phyloP scores from a whole-genome alignment of 2,329 filamentous ascomycete species.

The Diatrype stigma region DNA sequence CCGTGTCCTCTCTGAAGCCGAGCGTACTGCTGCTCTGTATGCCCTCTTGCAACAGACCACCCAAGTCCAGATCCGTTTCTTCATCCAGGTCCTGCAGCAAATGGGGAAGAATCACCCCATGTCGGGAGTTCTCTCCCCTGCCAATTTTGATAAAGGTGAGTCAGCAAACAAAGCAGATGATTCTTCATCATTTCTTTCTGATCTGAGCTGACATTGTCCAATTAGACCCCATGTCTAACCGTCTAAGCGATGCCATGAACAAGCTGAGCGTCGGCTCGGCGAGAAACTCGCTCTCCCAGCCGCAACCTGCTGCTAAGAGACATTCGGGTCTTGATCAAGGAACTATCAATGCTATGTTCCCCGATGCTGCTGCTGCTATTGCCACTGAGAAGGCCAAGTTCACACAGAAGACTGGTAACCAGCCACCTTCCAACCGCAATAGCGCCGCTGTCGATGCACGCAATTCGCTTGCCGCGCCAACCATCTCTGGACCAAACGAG shows the following conservation, averaged over 20 bases:
- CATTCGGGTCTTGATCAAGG: conserved; percentile 91
- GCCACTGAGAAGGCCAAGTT: conserved; percentile 98
- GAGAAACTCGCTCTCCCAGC: conserved; percentile 79
- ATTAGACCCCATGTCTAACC: conserved; percentile 92
- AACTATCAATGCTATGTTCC: conserved; percentile 98
- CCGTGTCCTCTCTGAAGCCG: conserved; percentile 91
- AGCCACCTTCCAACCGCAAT: conserved; percentile 87
- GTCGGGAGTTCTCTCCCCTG: conserved; percentile 89
- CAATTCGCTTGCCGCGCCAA: conserved; percentile 68
- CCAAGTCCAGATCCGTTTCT: conserved; percentile 97
- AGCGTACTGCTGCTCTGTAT: conserved; percentile 92
- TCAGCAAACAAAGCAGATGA: conserved; percentile 13
- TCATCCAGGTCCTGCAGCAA: conserved; percentile 97
- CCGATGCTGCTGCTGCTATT: conserved; percentile 96
- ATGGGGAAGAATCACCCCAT: conserved; percentile 99
- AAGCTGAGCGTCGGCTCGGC: conserved; percentile 86
- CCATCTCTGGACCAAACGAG: conserved; percentile 67
- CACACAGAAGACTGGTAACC: conserved; percentile 88
- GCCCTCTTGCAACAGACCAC: conserved; percentile 96
- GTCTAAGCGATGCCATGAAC: conserved; percentile 92
- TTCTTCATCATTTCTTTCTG: conserved; percentile 4
- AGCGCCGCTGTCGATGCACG: conserved; percentile 77
- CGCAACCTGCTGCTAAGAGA: conserved; percentile 76
- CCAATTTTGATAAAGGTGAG: conserved; percentile 93
- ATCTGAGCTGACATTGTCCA: conserved; percentile 15